phyloP scores from a whole-genome alignment of 257 asterid genomes.

The Eucommia ulmoides region DNA sequence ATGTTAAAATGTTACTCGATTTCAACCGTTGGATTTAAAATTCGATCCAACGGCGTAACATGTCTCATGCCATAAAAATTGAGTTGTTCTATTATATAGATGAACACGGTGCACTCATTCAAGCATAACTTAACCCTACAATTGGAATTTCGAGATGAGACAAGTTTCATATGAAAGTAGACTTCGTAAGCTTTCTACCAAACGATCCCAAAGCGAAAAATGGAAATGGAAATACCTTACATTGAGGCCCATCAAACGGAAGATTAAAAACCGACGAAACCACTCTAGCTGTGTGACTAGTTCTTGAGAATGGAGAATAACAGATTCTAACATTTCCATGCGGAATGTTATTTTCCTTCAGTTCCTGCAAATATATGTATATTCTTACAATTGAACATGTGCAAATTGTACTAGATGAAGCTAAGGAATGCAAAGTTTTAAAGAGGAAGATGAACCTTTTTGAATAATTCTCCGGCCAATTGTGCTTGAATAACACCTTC shows the following conservation, averaged over 20 bases:
- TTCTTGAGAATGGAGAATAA: conserved; percentile 92
- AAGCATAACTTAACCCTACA: not conserved
- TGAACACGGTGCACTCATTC: not conserved
- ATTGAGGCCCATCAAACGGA: conserved; percentile 70
- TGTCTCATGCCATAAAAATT: not conserved
- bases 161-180: too few species aligned
- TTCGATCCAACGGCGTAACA: too few species aligned
- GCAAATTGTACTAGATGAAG: not conserved
- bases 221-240: conserved; percentile 34
- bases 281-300: conserved; percentile 67
- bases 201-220: not conserved
- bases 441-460: conserved; percentile 31
- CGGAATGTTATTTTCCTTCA: conserved; percentile 32
- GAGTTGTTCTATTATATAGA: not conserved
- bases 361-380: conserved; percentile 27
- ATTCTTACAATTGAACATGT: not conserved
- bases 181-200: not conserved
- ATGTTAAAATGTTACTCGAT: too few species aligned
- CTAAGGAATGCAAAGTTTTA: not conserved
- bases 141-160: too few species aligned
- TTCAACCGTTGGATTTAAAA: too few species aligned
- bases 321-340: conserved; percentile 68
- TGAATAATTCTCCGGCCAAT: conserved; percentile 60
- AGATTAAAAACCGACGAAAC: conserved; percentile 61
- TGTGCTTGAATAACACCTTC: conserved; percentile 85